Base-by-base conservation (phyloP, 352 stramenopile species). In the Albugo candida region DNA sequence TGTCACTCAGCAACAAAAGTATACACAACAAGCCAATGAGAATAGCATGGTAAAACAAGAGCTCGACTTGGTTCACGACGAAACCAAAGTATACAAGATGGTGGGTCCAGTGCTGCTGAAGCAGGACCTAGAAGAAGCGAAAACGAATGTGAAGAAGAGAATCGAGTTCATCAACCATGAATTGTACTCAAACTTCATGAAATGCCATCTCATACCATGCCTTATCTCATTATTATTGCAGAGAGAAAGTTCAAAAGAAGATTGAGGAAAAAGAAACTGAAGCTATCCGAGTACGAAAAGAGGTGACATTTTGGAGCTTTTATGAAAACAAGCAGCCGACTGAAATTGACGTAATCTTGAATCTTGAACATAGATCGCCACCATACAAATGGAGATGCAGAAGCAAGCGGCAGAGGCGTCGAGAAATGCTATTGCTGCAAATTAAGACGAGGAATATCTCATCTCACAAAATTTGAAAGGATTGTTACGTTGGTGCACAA, bases 11-110 rank as follows among this genome's bases (percentile, higher is more conserved):
- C 72, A 91, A 19, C 83, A 95, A 64, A 77, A 75, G 47, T 91
- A 93, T 45, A 77, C 92, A 55, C 75, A 89, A 49, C 92, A 97
- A 51, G 60, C 83, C 43, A 96, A 95, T 48, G 92, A 97, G 61
- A 97, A 97, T 64, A 87, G 88, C 60, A 96, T 97, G 87, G 92
- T 97, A 21, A 86, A 95, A 70, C 72, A 93, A 59, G 87, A 95
- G 59, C 61, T 95, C 16, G 64, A 92, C 38, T 54, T 95, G 50
- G 54, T 95, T 47, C 67, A 82, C 48, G 80, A 83, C 35, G 73
- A 91, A 43, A 63, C 70, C 48, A 92, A 93, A 54, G 74, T 96
- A 18, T 97, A 89, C 71, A 97, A 97, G 62, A 75, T 95, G 53
- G 81, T 97, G 21, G 92, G 92, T 1, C 92, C 89, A 11, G 82